A percentile compares a stretch with the other conserved stretches of the same genome.
phyloP scores from a whole-genome alignment of 495 filamentous ascomycete species.

The Annulohypoxylon stygium region DNA sequence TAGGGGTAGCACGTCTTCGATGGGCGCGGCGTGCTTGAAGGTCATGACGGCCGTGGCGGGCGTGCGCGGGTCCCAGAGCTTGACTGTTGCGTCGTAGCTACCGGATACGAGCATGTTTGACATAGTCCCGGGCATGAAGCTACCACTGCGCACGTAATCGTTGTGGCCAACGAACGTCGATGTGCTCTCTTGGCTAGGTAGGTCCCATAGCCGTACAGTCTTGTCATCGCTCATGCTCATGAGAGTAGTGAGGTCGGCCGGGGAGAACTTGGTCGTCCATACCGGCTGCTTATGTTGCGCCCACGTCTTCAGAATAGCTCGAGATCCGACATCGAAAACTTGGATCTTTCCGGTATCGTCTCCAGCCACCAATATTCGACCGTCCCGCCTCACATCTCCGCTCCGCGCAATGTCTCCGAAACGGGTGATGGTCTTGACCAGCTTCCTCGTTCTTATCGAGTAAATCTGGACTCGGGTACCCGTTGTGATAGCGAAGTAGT shows the following conservation, averaged over 20 bases:
- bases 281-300: constrained; percentile 94
- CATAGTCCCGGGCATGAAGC: constrained; percentile 85
- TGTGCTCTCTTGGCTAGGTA: constrained; percentile 80
- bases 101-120: constrained; percentile 84
- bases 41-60: constrained; percentile 78
- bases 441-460: constrained; percentile 87
- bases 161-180: constrained; percentile 86
- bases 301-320: constrained; percentile 97
- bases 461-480: constrained; percentile 93
- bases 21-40: constrained; percentile 89
- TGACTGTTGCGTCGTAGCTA: constrained; percentile 93
- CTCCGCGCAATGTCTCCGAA: constrained; percentile 91
- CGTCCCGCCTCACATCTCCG: constrained; percentile 88
- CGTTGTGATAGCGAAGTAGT: constrained; percentile 92
- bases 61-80: constrained; percentile 90
- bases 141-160: constrained; percentile 90
- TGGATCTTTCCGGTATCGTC: constrained; percentile 92
- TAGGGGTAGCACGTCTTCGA: constrained; percentile 89
- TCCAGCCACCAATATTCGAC: constrained; percentile 87
- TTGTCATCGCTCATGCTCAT: constrained; percentile 90
- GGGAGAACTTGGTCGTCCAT: constrained; percentile 90
- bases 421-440: constrained; percentile 89
- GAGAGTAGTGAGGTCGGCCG: constrained; percentile 83
- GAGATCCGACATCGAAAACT: constrained; percentile 87
- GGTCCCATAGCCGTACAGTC: constrained; percentile 93